These are phyloP conservation scores for Xylariales sp. DNA, from an alignment of 2,329 filamentous ascomycete species.

Conservation along the genomic window DNA sequence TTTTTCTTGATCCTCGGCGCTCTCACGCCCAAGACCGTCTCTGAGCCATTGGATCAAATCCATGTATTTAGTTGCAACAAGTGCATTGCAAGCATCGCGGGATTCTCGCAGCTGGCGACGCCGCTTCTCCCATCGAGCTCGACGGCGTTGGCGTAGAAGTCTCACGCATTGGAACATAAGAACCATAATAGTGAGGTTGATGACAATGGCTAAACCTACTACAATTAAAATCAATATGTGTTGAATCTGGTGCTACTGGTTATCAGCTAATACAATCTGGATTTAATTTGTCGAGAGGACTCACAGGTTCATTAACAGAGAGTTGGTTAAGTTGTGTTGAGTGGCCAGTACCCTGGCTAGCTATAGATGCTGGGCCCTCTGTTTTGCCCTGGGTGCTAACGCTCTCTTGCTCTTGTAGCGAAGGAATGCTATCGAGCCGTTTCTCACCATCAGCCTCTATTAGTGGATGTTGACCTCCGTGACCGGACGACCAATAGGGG, in stretches of 20 bases:
- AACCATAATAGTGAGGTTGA: conserved; percentile 23
- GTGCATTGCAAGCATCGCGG: conserved; percentile 42
- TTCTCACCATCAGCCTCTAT: conserved; percentile 21
- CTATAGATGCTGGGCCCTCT: conserved; percentile 9
- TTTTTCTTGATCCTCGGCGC: conserved; percentile 53
- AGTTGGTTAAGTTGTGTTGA: background rate
- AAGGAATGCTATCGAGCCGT: background rate
- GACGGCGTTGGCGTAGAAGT: conserved; percentile 32
- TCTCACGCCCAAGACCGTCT: conserved; percentile 38
- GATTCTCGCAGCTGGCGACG: conserved; percentile 26
- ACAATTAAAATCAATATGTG: conserved; percentile 22
- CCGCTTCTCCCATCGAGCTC: conserved; percentile 32
- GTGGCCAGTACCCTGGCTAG: background rate
- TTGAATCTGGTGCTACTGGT: conserved; percentile 16
- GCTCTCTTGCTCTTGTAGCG: conserved; percentile 11
- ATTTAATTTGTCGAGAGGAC: background rate
- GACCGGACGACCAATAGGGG: conserved; percentile 42
- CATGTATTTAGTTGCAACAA: conserved; percentile 44
- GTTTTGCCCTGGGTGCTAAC: conserved; percentile 4
- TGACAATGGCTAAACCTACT: conserved; percentile 22
- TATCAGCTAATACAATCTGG: conserved; percentile 33
- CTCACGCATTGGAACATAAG: conserved; percentile 34
- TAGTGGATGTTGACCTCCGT: conserved; percentile 40
- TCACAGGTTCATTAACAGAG: conserved; percentile 31
- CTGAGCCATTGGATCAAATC: conserved; percentile 49